A percentile compares a stretch with the other conserved stretches of the same genome.
These are phyloP conservation scores for Lindgomyces ingoldianus DNA, from an alignment of 495 filamentous ascomycete species.

Conservation along the genomic window DNA sequence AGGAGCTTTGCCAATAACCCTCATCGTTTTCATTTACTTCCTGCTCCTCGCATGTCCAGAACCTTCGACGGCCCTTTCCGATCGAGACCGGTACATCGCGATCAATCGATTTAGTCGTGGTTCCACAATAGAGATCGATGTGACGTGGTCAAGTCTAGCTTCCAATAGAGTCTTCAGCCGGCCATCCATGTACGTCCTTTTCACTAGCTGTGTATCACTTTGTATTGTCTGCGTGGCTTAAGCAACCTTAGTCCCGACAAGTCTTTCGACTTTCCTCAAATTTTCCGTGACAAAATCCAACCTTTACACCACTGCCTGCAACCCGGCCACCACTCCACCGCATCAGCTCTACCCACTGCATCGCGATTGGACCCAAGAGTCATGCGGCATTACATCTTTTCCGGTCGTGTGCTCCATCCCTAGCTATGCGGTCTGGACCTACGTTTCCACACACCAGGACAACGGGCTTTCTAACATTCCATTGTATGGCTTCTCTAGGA, in stretches of 20 bases:
- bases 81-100: slow-evolving; percentile 24
- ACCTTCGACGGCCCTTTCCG: slow-evolving; percentile 6
- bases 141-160: slow-evolving; percentile 12
- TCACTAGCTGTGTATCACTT: not conserved
- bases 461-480: slow-evolving; percentile 12
- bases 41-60: not conserved
- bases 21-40: not conserved
- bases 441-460: slow-evolving; percentile 14
- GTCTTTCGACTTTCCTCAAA: slow-evolving; percentile 7
- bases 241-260: not conserved
- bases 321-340: too few species aligned
- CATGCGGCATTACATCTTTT: slow-evolving; percentile 20
- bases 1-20: not conserved
- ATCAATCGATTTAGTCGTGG: slow-evolving; percentile 28
- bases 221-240: slow-evolving; percentile 1
- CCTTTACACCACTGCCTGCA: slow-evolving; percentile 9
- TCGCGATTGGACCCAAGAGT: slow-evolving; percentile 16
- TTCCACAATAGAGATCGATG: slow-evolving; percentile 11
- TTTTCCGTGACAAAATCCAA: slow-evolving; percentile 9
- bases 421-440: slow-evolving; percentile 22
- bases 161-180: not conserved
- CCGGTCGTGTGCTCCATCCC: slow-evolving; percentile 13
- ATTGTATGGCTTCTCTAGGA: slow-evolving; percentile 19
- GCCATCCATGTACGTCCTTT: not conserved
- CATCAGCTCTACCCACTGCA: not conserved